Base-by-base conservation (phyloP, 495 filamentous ascomycete species). In the Mytilinidion resinicola region DNA sequence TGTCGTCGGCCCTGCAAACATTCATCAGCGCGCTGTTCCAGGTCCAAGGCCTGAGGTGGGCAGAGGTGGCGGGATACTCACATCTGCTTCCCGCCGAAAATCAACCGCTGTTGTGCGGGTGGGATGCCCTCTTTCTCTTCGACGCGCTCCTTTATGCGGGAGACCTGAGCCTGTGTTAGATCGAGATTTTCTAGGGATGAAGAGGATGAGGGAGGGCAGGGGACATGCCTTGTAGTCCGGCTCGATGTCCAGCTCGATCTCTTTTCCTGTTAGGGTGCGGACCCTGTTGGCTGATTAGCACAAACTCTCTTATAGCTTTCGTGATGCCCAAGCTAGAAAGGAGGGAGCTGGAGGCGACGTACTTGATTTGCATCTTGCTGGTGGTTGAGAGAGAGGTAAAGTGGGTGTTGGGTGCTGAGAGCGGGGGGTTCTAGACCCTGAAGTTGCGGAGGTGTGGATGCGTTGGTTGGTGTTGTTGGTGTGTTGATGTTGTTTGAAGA, bases 81-180 rank as follows among this genome's bases (percentile, higher is more conserved):
- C 93, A 98, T 96, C 69, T 98, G 93, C 75, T 98, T 98, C 61
- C 93, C 93, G 44, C 91, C 90, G 67, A 83, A 96, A 69, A 98
- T 98, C 51, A 98, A 76, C 37, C 95, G 85, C 77, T 98, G 93
- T 73, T 98, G 93, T 21, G 95, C 92, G 15, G 93, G 93, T 33
- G 93, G 93, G 69, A 98, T 97, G 25, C 93, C 93, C 72, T 97
- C 95, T 71, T 96, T 96, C 76, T 97, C 93, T 72, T 98, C 93
- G 37, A 98, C 93, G 60, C 89, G 89, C 77, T 97, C 95, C 78
- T 98, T 98, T 78, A 98, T 96, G 63, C 87, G 82, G 43, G 88
- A 86, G 66, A 97, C 89, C 90, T 95, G 50, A 3, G 17, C 50
- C 19, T 49, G 11, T 21, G 34, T 46, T 20, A 46, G 42, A 2